These are phyloP conservation scores for Nicotiana undulata DNA, from an alignment of 257 asterid species.

Conservation along the genomic window DNA sequence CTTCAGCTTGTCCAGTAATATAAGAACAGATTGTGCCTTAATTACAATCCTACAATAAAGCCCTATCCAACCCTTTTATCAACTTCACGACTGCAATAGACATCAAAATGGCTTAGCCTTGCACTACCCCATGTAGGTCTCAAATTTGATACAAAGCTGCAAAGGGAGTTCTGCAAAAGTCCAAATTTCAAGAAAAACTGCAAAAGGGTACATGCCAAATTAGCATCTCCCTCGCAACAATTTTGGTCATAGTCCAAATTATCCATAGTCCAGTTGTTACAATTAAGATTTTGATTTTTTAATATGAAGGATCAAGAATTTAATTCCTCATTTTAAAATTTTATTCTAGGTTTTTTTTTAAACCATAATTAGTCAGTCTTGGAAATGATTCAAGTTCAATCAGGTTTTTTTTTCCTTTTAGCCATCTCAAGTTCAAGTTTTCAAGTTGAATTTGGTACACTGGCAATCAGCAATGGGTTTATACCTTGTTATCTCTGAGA, in stretches of 20 bases:
- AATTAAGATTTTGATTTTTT: not conserved
- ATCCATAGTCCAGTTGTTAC: not conserved
- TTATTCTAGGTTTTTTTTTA: not conserved
- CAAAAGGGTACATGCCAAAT: not conserved
- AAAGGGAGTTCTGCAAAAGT: not conserved
- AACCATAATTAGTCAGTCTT: not conserved
- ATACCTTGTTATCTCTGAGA: constrained; percentile 97
- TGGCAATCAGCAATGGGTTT: constrained; percentile 6
- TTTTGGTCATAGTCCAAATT: not conserved
- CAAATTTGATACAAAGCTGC: not conserved
- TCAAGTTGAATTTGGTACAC: not conserved
- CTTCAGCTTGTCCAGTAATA: not conserved
- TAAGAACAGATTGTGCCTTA: not conserved
- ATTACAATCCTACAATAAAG: not conserved
- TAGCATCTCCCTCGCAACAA: not conserved
- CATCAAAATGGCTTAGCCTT: not conserved
- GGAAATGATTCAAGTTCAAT: not conserved
- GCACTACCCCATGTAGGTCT: not conserved
- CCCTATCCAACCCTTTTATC: not conserved
- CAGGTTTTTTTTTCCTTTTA: not conserved
- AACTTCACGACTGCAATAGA: not conserved
- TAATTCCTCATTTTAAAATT: not conserved
- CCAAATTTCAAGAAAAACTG: not conserved
- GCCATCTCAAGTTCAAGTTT: constrained; percentile 1
- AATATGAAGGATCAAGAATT: not conserved